Evolutionary conservation across 2,329 filamentous ascomycete genomes (phyloP), one percentile per base, ranked within the genome.

Genomic region (Pezicula carpinea): DNA sequence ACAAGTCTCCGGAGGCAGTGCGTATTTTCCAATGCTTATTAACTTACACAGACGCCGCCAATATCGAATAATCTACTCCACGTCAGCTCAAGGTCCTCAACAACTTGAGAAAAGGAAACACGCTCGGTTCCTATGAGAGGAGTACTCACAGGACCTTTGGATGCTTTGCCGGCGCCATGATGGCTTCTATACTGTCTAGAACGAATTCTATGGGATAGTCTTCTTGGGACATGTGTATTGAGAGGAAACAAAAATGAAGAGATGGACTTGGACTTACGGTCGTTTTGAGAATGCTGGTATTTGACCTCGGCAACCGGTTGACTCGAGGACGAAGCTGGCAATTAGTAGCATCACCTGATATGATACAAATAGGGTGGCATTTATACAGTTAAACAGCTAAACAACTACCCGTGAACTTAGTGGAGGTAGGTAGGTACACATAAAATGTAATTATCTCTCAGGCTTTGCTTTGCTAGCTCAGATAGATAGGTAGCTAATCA

Each of bases 31-130:
- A 39, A 31, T 19, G 15, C 10, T 39, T 18, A 19, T 47, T 11
- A 51, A 82, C 89, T 75, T 85, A 96, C 92, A 76, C 89, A 95
- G 58, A 99, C 93, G 52, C 93, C 93, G 33, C 93, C 93, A 57
- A 99, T 93, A 68, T 99, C 93, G 66, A 97, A 97, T 18, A 99
- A 74, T 26, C 59, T 61, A 39, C 3, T 23, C 23, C 10, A 17
- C 15, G 44, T 52, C 40, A 52, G 47, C 33, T 42, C 5, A 40
- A 15, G 19, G 14, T 35, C 15, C 6, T 40, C 8, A 39, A 55
- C 33, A 11, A 53, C 53, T 45, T 21, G 31, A 36, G 39, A 39
- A 22, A n/a, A 8, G 22, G 42, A 11, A 38, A 45, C 3, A 26
- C 6, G 14, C 31, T 19, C n/a, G 33, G 10, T n/a, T n/a, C 4